Evolutionary conservation across 306 rosid species (phyloP).

Genomic region (Vicia villosa): DNA sequence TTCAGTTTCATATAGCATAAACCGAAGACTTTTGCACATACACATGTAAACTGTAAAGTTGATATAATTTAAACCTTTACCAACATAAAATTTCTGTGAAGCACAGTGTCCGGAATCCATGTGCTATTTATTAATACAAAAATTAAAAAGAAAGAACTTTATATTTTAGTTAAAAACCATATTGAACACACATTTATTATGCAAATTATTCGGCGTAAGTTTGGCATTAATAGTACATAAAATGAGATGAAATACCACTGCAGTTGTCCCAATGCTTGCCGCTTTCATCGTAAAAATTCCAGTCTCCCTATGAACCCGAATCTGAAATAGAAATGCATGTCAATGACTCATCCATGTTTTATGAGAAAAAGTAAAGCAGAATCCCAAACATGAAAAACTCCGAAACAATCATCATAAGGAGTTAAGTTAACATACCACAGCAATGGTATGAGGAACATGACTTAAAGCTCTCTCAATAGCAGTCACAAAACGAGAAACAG

Average conservation of each 20-base stretch:
- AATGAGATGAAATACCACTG: conserved; percentile 61
- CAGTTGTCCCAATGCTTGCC: conserved; percentile 82
- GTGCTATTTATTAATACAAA: not conserved
- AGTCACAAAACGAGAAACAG: conserved; percentile 59
- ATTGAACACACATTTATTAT: conserved; percentile 12
- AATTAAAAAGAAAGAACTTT: conserved; percentile 2
- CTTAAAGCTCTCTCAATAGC: conserved; percentile 68
- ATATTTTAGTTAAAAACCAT: conserved; percentile 11
- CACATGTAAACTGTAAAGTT: not conserved
- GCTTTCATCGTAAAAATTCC: conserved; percentile 43
- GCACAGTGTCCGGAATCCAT: not conserved
- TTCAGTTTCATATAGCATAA: not conserved
- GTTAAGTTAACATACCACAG: conserved; percentile 74
- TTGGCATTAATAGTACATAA: conserved; percentile 13
- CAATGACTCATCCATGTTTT: not conserved
- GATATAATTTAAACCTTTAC: not conserved
- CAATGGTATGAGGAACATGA: conserved; percentile 75
- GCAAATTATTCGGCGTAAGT: conserved; percentile 12
- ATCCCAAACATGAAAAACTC: conserved; percentile 24
- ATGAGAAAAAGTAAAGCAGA: conserved; percentile 20
- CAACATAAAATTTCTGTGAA: conserved; percentile 19
- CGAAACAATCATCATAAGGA: conserved; percentile 20
- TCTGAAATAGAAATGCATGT: conserved; percentile 47
- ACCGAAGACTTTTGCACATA: not conserved
- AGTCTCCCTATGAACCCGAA: conserved; percentile 55